Evolutionary conservation across 2,329 filamentous ascomycete species (phyloP).

Genomic region (Fusarium agapanthi): DNA sequence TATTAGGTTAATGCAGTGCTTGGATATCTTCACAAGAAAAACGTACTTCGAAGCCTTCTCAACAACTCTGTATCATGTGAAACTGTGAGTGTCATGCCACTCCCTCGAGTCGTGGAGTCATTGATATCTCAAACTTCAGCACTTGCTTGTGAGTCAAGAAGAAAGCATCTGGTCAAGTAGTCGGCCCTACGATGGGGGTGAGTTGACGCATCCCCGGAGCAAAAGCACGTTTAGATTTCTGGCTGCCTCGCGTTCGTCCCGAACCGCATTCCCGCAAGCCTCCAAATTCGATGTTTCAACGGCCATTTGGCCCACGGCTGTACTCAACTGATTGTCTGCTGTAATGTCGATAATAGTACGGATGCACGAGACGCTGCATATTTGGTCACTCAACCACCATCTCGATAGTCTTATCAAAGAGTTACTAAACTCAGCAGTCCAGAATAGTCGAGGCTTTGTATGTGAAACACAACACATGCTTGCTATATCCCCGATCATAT

Average conservation of each 20-base stretch:
- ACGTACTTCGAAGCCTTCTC: neutral
- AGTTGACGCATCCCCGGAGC: neutral
- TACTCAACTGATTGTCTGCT: neutral
- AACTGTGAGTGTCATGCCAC: constrained; percentile 1
- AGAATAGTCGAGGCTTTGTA: neutral
- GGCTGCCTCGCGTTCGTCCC: neutral
- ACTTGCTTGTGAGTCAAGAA: neutral
- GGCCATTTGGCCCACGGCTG: neutral
- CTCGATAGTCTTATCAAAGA: neutral
- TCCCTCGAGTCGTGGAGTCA: neutral
- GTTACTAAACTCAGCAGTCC: neutral
- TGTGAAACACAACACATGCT: neutral
- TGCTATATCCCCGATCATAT: neutral
- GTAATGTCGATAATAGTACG: no score
- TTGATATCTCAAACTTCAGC: neutral
- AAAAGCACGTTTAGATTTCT: neutral
- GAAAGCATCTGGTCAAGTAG: neutral
- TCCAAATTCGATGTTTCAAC: neutral
- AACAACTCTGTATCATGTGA: neutral
- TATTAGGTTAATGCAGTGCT: neutral
- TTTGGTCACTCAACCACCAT: neutral
- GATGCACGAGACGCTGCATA: neutral
- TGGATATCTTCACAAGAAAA: neutral
- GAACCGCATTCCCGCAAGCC: neutral
- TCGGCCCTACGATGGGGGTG: neutral